Base-by-base conservation (phyloP, 768 basidiomycete genomes). In the Rhodotorula sphaerocarpa region DNA sequence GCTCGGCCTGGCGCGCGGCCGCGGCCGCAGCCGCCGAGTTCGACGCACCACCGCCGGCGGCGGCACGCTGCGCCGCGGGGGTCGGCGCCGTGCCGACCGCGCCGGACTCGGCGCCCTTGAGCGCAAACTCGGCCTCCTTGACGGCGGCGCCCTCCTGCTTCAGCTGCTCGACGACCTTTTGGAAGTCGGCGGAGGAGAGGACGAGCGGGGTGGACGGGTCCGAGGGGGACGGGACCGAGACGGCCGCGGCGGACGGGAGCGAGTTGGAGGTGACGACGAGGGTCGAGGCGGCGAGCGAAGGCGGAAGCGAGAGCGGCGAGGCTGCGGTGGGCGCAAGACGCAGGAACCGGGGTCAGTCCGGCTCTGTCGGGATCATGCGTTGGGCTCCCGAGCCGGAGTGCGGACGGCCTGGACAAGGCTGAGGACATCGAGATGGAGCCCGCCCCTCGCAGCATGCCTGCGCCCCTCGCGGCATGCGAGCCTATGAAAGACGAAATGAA, bases 91-190 rank as follows among this genome's bases (percentile, higher is more conserved):
- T 16, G 36, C 10, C 36, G 36, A 16, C 10, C 9, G 36, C 36
- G 36, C 10, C 36, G 36, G 36, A 16, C 90, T 91, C 64, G 10
- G 33, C 61, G 25, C 68, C 68, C 61, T 66, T 66, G 21, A 83
- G 81, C 14, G 91, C 78, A 76, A 97, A 96, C 74, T 96, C 92
- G 46, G 86, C 87, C 74, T 95, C 90, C 76, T 96, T 96, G 81
- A 89, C 88, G 71, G 91, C 87, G 55, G 89, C 87, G 73, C 96
- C 88, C 41, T 92, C 91, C 70, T 92, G 86, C 78, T 92, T 87
- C 28, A 90, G 83, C 1, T 88, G 85, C 50, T 87, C 89, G 63
- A 93, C 87, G 63, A 88, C 86, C 77, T 84, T 88, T 39, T 84
- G 83, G 63, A 60, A 67, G 3, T 73, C 59, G 70, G 67, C 65